These are phyloP conservation scores for Coelastrella sp. DNA, from an alignment of 139 green algal genomes.

Conservation along the genomic window DNA sequence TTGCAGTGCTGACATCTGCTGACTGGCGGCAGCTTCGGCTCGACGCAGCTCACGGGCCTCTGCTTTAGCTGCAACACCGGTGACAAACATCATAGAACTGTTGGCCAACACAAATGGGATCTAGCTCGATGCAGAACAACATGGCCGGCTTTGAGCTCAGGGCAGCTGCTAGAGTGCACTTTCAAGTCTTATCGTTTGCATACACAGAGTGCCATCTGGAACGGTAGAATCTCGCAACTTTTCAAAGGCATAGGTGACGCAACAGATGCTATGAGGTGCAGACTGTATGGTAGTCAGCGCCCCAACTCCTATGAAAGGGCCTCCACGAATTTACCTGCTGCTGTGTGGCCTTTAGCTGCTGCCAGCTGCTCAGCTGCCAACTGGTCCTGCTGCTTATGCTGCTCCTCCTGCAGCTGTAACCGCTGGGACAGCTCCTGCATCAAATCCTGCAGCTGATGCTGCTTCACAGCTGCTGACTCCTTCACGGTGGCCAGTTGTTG, in stretches of 20 bases:
- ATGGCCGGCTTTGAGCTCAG: too few relatives aligned
- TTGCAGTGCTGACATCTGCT: conserved; percentile 34
- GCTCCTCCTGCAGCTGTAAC: conserved; percentile 6
- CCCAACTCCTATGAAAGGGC: neutral
- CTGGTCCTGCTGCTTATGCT: conserved; percentile 1
- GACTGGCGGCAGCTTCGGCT: neutral
- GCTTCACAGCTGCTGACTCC: neutral
- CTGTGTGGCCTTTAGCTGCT: conserved; percentile 1
- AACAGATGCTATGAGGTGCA: too few relatives aligned
- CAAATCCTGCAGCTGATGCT: conserved; percentile 14
- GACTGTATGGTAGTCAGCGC: too few relatives aligned
- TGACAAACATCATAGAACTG: neutral
- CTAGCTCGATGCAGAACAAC: too few relatives aligned
- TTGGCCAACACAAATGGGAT: too few relatives aligned
- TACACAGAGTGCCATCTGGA: too few relatives aligned
- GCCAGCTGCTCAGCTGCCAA: neutral
- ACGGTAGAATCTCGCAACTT: too few relatives aligned
- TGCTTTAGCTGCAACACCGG: conserved; percentile 8
- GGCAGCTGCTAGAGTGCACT: too few relatives aligned
- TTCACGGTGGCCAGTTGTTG: conserved; percentile 3
- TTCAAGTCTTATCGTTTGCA: too few relatives aligned
- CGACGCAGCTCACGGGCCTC: conserved; percentile 17
- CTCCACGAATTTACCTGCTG: conserved; percentile 7
- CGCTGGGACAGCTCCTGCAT: neutral
- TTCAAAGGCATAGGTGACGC: too few relatives aligned